Base-by-base conservation (phyloP, 495 filamentous ascomycete species). In the Lophiotrema nucula region DNA sequence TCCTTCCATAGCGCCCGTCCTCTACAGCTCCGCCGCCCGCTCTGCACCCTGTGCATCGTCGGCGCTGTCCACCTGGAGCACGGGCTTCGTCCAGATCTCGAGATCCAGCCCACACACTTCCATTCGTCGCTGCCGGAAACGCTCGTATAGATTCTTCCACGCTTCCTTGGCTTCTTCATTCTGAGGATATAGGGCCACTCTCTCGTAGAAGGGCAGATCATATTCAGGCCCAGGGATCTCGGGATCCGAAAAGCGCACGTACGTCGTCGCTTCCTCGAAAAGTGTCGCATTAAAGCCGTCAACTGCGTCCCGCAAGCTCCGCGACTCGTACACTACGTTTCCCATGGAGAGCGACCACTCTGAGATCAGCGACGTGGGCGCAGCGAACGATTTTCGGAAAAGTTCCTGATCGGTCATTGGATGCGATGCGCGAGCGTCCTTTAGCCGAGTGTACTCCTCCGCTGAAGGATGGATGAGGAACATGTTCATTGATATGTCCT, bases 191-290 rank as follows among this genome's bases (percentile, higher is more conserved):
- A 74, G 68, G 16, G 53, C 62, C 13, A 71, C 64, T 22, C 70
- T 61, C 11, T 64, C 58, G 10, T 62, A 58, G 33, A 64, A 69
- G 1, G 72, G 69, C 28, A 74, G 67, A 46, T 78, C 73, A 54
- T 69, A 74, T 58, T 79, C 75, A 10, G 79, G 79, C 5, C 70
- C 76, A 24, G 74, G 73, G 4, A 78, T 61, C 23, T 69, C 73
- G 18, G 71, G 62, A 52, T 79, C 76, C 19, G 63, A 66, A 45
- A 79, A 59, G 31, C 71, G 75, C 33, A 79, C 69, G 53, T 74
- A 79, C 1, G 68, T 59, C 8, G 72, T 73, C 45, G 55, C 62
- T 12, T 67, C 60, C 4, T 74, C 43, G 60, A 72, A 77, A 1
- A 62, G 58, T 0, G 73, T 72, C 0, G 69, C 65, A 47, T 77